Percentiles rank a stretch among this genome's conserved stretches.
Conservation (phyloP, 2,329 filamentous ascomycete genomes). For the Pseudogymnoascus sp. region DNA sequence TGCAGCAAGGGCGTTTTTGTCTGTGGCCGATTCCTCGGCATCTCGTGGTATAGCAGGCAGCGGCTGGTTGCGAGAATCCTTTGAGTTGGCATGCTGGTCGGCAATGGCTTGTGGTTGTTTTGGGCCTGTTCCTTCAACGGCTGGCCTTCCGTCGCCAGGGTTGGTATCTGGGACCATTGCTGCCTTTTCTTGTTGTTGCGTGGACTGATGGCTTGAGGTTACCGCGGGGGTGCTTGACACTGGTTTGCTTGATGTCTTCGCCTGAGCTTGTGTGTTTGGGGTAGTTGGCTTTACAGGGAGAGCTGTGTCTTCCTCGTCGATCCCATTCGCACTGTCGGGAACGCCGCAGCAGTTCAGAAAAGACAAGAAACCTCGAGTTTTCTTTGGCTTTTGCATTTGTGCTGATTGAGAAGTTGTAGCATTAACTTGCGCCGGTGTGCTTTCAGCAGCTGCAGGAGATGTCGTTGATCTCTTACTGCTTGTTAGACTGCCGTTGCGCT, state of each 20-base stretch:
- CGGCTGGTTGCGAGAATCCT: slow-evolving; percentile 23
- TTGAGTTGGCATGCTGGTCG: slow-evolving; percentile 11
- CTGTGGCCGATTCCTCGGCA: background rate
- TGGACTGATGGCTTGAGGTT: slow-evolving; percentile 4
- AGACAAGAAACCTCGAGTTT: slow-evolving; percentile 36
- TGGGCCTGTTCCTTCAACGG: slow-evolving; percentile 11
- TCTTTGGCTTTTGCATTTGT: slow-evolving; percentile 32
- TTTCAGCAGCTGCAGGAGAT: slow-evolving; percentile 34
- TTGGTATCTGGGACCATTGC: slow-evolving; percentile 17
- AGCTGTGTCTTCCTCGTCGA: slow-evolving; percentile 36
- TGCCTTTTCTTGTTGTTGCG: slow-evolving; percentile 25
- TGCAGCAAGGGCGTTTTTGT: background rate
- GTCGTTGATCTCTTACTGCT: slow-evolving; percentile 52
- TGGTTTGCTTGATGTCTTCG: slow-evolving; percentile 26
- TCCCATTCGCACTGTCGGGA: slow-evolving; percentile 31
- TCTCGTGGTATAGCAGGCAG: slow-evolving; percentile 27
- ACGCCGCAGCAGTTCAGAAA: slow-evolving; percentile 42
- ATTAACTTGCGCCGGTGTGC: slow-evolving; percentile 30
- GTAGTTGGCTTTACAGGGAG: slow-evolving; percentile 39
- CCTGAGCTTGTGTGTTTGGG: slow-evolving; percentile 19
- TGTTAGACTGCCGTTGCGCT: slow-evolving; percentile 59
- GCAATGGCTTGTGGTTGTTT: slow-evolving; percentile 12
- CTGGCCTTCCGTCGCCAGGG: slow-evolving; percentile 16
- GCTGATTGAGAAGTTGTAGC: slow-evolving; percentile 25
- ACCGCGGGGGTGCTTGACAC: slow-evolving; percentile 15